These are phyloP conservation scores for Laburnicola sp. DNA, from an alignment of 2,329 filamentous ascomycete genomes.

Conservation along the genomic window DNA sequence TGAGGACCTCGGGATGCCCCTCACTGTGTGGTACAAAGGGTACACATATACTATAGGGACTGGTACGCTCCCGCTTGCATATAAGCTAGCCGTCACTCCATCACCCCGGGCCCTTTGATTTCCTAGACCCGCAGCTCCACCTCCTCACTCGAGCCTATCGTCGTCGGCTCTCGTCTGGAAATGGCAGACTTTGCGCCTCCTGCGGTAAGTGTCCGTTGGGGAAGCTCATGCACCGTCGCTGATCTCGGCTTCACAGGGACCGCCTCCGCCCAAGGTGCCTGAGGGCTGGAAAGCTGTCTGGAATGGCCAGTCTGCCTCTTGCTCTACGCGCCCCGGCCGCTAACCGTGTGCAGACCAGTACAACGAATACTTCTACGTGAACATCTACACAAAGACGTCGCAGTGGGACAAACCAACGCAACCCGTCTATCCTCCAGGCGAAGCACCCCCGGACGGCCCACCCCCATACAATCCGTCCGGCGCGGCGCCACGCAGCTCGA, in stretches of 20 bases:
- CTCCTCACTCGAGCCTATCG: too few relatives aligned
- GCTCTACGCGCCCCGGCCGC: not conserved
- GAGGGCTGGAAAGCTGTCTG: conserved; percentile 85
- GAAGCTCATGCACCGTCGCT: conserved; percentile 12
- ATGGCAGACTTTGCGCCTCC: conserved; percentile 45
- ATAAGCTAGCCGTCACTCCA: too few relatives aligned
- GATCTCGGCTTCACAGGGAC: conserved; percentile 44
- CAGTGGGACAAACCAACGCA: conserved; percentile 85
- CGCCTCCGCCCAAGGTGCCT: conserved; percentile 65
- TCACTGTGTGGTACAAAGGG: too few relatives aligned
- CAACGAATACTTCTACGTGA: conserved; percentile 92
- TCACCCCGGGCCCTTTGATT: too few relatives aligned
- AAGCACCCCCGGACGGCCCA: conserved; percentile 58
- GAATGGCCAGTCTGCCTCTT: conserved; percentile 54
- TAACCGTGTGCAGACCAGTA: conserved; percentile 65
- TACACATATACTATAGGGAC: too few relatives aligned
- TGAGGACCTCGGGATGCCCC: too few relatives aligned
- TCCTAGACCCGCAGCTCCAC: too few relatives aligned
- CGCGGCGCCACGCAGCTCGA: conserved; percentile 34
- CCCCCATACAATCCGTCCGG: conserved; percentile 67
- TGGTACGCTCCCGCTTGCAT: too few relatives aligned
- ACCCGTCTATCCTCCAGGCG: conserved; percentile 60
- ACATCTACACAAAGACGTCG: conserved; percentile 82
- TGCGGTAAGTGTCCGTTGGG: conserved; percentile 25
- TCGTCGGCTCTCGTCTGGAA: too few relatives aligned